Evolutionary conservation across 225 moss, liverwort and hornwort genomes (phyloP), one percentile per base, ranked within the genome.

Genomic region (Physcomitrellopsis africana): DNA sequence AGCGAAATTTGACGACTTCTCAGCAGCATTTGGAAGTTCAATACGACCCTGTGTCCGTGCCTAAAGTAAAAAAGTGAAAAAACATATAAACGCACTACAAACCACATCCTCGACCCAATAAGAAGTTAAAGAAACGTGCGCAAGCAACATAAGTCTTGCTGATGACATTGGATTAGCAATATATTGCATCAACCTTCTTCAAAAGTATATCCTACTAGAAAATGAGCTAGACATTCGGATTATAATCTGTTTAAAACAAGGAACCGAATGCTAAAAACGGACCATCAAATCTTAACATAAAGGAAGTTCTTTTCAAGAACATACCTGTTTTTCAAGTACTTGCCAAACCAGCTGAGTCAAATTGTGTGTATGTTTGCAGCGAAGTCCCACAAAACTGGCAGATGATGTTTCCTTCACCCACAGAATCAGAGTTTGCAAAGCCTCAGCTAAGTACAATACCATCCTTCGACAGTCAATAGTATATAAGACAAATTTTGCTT

Each of bases 1-100:
- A 51, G 82, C 97, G 67, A 95, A 83, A 53, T 95, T 99, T 70
- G 97, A 83, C 51, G 84, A 82, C 64, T 83, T 89, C 59, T 93
- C 93, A 11, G 82, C 75, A 73, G 44, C 61, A 75, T 99, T 89
- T 80, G 95, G 86, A 52, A 99, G 93, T 51, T 95, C 89, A 49
- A 99, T 69, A 22, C 81, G 90, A 57, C 80, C 80, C 26, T 58
- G 78, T 7, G 61, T 74, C 81, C 76, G 85, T 48, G 85, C 93
- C 92, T 93, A 79, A 67, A 12, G 55, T 60, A 68, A 64, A 58
- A 63, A 47, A 45, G 60, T 52, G 49, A 14, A 9, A 57, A 62
- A 64, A 26, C 18, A 53, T 23, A 75, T 58, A 81, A 62, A 52
- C 68, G 63, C 59, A 72, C 41, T 63, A 51, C 24, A 77, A 44